These are phyloP conservation scores for Atkinsonella texensis DNA, from an alignment of 2,329 filamentous ascomycete genomes.

Conservation along the genomic window DNA sequence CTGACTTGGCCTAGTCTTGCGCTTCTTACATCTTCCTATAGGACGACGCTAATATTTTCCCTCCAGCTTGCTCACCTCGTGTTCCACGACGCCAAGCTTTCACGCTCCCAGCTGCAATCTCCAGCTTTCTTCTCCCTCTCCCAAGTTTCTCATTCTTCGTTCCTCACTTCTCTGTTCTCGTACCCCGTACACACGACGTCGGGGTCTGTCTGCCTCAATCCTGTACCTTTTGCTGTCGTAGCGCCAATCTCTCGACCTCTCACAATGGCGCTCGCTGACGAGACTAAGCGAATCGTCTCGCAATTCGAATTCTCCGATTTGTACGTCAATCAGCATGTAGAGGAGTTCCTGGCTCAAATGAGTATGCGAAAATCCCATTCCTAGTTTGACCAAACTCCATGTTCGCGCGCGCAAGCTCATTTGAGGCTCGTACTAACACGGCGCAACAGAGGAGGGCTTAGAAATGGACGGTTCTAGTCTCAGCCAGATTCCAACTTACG, in stretches of 20 bases:
- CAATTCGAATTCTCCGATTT: slow-evolving; percentile 77
- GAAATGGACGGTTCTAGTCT: slow-evolving; percentile 65
- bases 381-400: background rate
- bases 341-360: slow-evolving; percentile 82
- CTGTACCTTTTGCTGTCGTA: slow-evolving; percentile 39
- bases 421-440: background rate
- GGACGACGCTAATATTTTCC: background rate
- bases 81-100: slow-evolving; percentile 36
- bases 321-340: slow-evolving; percentile 67
- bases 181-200: slow-evolving; percentile 22
- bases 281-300: slow-evolving; percentile 68
- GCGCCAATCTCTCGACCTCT: slow-evolving; percentile 42
- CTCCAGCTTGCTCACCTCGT: slow-evolving; percentile 39
- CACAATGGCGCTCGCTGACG: slow-evolving; percentile 51
- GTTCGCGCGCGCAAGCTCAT: background rate
- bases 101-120: slow-evolving; percentile 12
- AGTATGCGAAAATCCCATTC: slow-evolving; percentile 27
- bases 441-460: slow-evolving; percentile 60
- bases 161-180: slow-evolving; percentile 15
- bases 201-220: slow-evolving; percentile 42
- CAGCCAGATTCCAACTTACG: slow-evolving; percentile 95
- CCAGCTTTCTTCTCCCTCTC: slow-evolving; percentile 9
- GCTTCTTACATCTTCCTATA: slow-evolving; percentile 10
- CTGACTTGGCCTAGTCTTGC: slow-evolving; percentile 19
- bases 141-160: slow-evolving; percentile 18